Percentiles rank a stretch among this genome's conserved stretches.
Evolutionary conservation across 2,329 filamentous ascomycete species (phyloP).

Genomic region (Colletotrichum viniferum): DNA sequence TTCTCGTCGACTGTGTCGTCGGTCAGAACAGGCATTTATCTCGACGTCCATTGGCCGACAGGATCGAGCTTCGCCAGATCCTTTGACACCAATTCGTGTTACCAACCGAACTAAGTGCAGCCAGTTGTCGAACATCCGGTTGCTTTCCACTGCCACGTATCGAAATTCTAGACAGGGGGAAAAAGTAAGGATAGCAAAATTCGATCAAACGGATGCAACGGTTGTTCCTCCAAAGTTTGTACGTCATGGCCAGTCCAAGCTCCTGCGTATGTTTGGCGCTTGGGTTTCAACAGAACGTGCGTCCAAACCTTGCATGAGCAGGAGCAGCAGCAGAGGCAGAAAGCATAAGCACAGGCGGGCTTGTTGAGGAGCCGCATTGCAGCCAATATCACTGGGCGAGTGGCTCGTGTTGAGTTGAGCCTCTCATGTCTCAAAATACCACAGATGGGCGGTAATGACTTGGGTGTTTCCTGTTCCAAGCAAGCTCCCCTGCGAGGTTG

Average conservation of each 20-base stretch:
- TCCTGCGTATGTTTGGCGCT: conserved; percentile 15
- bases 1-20: not conserved
- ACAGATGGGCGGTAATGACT: not conserved
- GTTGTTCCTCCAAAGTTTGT: not conserved
- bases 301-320: conserved; percentile 12
- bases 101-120: not conserved
- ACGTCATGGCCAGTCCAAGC: conserved; percentile 14
- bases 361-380: not conserved
- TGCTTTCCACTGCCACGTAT: not conserved
- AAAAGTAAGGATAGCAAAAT: not conserved
- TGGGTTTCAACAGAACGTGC: conserved; percentile 18
- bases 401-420: not conserved
- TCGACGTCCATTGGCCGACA: not conserved
- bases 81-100: not conserved
- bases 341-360: not conserved
- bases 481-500: not conserved
- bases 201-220: not conserved
- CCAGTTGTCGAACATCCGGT: not conserved
- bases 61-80: not conserved
- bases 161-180: not conserved
- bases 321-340: not conserved
- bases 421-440: not conserved
- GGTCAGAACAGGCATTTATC: not conserved
- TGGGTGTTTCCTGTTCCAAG: not conserved
- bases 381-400: not conserved